These are phyloP conservation scores for Medicago ruthenica DNA, from an alignment of 306 rosid species.

Conservation along the genomic window DNA sequence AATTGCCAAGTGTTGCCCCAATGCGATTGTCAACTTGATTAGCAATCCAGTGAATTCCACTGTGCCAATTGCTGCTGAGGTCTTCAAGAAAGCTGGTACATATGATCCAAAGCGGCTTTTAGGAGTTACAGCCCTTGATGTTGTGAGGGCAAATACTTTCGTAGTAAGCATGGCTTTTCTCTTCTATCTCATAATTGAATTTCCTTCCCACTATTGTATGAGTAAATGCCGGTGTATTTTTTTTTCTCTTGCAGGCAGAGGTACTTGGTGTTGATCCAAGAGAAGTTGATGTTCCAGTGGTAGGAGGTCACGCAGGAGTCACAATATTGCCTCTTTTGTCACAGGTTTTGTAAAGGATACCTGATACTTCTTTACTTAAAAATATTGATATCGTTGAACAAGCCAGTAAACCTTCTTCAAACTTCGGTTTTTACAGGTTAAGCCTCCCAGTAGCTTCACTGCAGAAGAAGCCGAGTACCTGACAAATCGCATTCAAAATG, in stretches of 20 bases:
- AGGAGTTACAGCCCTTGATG: conserved; percentile 93
- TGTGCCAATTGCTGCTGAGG: conserved; percentile 94
- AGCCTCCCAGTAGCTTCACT: conserved; percentile 86
- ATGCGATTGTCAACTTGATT: conserved; percentile 90
- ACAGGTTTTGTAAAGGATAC: conserved; percentile 64
- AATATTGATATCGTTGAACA: not conserved
- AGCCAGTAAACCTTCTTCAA: conserved; percentile 26
- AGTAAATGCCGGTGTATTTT: conserved; percentile 25
- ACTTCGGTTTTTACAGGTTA: conserved; percentile 63
- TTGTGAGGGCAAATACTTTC: conserved; percentile 93
- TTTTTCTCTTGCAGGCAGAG: conserved; percentile 71
- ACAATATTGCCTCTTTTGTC: conserved; percentile 95
- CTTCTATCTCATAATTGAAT: conserved; percentile 16
- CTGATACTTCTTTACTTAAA: conserved; percentile 27
- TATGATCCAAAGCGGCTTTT: conserved; percentile 90
- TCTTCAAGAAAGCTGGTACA: conserved; percentile 89
- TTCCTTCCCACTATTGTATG: conserved; percentile 3
- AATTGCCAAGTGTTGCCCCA: conserved; percentile 77
- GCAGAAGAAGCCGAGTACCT: conserved; percentile 76
- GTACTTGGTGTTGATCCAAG: conserved; percentile 91
- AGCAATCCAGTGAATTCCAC: conserved; percentile 98
- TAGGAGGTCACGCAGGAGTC: conserved; percentile 95
- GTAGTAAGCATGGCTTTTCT: conserved; percentile 62
- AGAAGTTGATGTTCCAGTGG: conserved; percentile 95
- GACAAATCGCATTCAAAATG: conserved; percentile 93